Evolutionary conservation across 495 filamentous ascomycete genomes (phyloP).

Genomic region (Hypomontagnella submonticulosa): DNA sequence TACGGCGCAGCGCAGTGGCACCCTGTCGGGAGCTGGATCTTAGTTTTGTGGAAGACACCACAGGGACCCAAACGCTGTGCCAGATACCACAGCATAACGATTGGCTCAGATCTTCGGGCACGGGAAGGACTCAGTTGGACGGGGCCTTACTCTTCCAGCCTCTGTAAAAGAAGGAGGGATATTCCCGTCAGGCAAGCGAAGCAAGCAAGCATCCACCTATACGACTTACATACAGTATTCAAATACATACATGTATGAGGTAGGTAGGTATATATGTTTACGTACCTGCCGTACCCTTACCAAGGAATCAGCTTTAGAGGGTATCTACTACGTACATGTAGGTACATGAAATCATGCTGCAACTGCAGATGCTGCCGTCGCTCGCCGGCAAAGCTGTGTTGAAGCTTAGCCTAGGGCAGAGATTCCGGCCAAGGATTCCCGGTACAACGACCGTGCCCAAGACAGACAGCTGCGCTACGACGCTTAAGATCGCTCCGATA

Average conservation of each 20-base stretch:
- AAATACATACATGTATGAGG: not conserved
- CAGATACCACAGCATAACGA: conserved; percentile 45
- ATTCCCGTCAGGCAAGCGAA: conserved; percentile 34
- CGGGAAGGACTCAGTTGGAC: conserved; percentile 34
- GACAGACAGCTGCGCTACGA: conserved; percentile 44
- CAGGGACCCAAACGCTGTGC: conserved; percentile 38
- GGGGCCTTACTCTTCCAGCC: conserved; percentile 15
- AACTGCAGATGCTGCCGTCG: conserved; percentile 41
- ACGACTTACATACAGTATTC: not conserved
- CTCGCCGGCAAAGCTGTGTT: conserved; percentile 43
- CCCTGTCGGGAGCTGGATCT: conserved; percentile 47
- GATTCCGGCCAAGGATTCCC: conserved; percentile 43
- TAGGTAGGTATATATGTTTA: conserved; percentile 8
- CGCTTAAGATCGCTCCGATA: conserved; percentile 45
- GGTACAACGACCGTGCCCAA: conserved; percentile 45
- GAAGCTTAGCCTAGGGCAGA: conserved; percentile 45
- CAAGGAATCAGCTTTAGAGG: no score
- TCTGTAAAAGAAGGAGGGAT: conserved; percentile 33
- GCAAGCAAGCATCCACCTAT: conserved; percentile 32
- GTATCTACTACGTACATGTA: no score
- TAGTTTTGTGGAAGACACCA: conserved; percentile 44
- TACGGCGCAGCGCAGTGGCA: conserved; percentile 40
- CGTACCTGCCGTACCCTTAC: no score
- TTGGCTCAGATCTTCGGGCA: conserved; percentile 45
- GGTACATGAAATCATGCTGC: conserved; percentile 14